Base-by-base conservation (phyloP, 2,329 filamentous ascomycete species). In the Nemania sp. region DNA sequence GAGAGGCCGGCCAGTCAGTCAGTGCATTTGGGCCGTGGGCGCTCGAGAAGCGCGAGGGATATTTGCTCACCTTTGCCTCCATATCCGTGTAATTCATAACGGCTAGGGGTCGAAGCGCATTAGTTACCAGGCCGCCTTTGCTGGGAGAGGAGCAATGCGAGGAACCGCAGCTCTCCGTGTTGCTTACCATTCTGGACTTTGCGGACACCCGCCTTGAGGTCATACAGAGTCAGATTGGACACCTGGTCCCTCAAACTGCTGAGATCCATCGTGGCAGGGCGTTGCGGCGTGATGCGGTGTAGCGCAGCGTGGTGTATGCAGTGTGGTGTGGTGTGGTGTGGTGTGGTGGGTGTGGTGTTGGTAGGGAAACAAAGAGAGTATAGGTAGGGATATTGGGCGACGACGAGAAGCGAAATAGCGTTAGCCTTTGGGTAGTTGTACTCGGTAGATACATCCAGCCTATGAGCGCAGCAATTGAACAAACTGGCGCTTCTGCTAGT, bases 71-170 rank as follows among this genome's bases (percentile, higher is more conserved):
- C 83, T 87, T 87, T 46, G 85, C 77, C 79, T 96, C 91, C 90
- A 95, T 94, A 74, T 97, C 93, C 43, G 93, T 97, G 77, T 94
- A 97, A 79, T 97, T 97, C 93, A 97, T 97, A 62, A 97, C 92
- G 67, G 92, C 92, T 97, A 18, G n/a, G n/a, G 12, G 54, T 15
- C 40, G 49, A 3, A 35, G 45, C 48, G 37, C 42, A 61, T 67
- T 20, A 64, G 66, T 54, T 35, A 55, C 46, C 9, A 52, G 53
- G 48, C 59, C 18, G 21, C 20, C 18, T 42, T 15, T n/a, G 43
- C 18, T 43, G 35, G 39, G 32, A 45, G 35, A 45, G 17, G 47
- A 29, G 7, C 25, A 29, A 4, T 29, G 25, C 7, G 4, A 21
- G 29, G 17, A 20, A 29, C 34, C 20, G 21, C n/a, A 46, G 34